Evolutionary conservation across 805 yeast species (phyloP).

Genomic region (Wickerhamiella domercqiae): DNA sequence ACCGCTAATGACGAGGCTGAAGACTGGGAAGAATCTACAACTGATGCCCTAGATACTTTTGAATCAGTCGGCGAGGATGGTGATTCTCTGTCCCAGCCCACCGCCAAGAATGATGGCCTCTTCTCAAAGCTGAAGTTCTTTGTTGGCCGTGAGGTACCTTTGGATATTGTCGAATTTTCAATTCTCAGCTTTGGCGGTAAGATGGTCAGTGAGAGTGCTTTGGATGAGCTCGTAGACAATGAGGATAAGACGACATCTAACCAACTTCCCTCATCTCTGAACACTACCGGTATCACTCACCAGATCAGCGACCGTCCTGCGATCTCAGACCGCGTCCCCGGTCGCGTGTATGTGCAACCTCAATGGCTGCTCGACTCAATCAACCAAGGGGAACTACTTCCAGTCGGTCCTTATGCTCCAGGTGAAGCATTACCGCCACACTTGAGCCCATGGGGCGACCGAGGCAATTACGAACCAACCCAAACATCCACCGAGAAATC

Average conservation of each 20-base stretch:
- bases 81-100: slow-evolving; percentile 49
- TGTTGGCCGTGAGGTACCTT: slow-evolving; percentile 89
- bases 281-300: slow-evolving; percentile 65
- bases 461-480: slow-evolving; percentile 71
- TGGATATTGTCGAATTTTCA: slow-evolving; percentile 79
- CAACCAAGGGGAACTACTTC: slow-evolving; percentile 57
- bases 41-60: slow-evolving; percentile 73
- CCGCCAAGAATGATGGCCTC: slow-evolving; percentile 23
- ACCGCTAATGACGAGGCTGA: slow-evolving; percentile 20
- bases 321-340: slow-evolving; percentile 58
- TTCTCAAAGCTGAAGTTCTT: slow-evolving; percentile 66
- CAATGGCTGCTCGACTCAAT: slow-evolving; percentile 94
- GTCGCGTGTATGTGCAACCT: slow-evolving; percentile 90
- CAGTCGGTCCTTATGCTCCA: slow-evolving; percentile 75
- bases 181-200: slow-evolving; percentile 77
- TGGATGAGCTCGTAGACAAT: slow-evolving; percentile 50
- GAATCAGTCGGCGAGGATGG: slow-evolving; percentile 41
- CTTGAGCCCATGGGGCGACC: slow-evolving; percentile 97
- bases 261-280: slow-evolving; percentile 26
- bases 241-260: slow-evolving; percentile 32
- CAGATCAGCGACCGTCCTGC: slow-evolving; percentile 91
- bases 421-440: slow-evolving; percentile 96
- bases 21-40: slow-evolving; percentile 31
- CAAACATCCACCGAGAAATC: slow-evolving; percentile 29
- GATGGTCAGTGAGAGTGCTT: slow-evolving; percentile 69